Conservation (phyloP, 306 rosid species). For the Rubus idaeus region DNA sequence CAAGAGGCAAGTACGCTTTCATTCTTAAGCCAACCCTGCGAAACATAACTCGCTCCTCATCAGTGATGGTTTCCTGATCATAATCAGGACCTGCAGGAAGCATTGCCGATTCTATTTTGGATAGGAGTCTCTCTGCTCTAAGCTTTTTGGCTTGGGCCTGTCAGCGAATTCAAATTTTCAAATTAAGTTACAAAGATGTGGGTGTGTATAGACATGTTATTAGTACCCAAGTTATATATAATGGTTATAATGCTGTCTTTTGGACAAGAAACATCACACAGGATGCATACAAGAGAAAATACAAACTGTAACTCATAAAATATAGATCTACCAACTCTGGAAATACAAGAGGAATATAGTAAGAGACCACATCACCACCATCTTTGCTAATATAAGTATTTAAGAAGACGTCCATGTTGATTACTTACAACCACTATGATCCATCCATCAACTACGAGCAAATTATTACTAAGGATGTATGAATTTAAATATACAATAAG, state of each 20-base stretch:
- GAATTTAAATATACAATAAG: neutral
- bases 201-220: neutral
- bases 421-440: neutral
- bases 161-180: conserved; percentile 33
- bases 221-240: neutral
- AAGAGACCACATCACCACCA: neutral
- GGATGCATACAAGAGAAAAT: neutral
- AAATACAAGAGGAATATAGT: neutral
- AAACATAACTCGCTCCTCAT: conserved; percentile 92
- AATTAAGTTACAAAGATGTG: neutral
- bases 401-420: neutral
- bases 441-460: neutral
- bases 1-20: conserved; percentile 89
- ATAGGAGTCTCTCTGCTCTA: conserved; percentile 69
- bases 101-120: conserved; percentile 75
- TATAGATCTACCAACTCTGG: neutral
- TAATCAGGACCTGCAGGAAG: conserved; percentile 77
- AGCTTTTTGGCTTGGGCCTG: conserved; percentile 81
- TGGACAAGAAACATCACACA: neutral
- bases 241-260: neutral
- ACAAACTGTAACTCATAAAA: neutral
- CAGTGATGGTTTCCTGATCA: conserved; percentile 89
- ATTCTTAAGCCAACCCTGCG: conserved; percentile 82
- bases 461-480: neutral
- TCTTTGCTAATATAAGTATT: neutral